Conservation (phyloP, 441 rosid genomes). For the Euphorbia neoarborescens region DNA sequence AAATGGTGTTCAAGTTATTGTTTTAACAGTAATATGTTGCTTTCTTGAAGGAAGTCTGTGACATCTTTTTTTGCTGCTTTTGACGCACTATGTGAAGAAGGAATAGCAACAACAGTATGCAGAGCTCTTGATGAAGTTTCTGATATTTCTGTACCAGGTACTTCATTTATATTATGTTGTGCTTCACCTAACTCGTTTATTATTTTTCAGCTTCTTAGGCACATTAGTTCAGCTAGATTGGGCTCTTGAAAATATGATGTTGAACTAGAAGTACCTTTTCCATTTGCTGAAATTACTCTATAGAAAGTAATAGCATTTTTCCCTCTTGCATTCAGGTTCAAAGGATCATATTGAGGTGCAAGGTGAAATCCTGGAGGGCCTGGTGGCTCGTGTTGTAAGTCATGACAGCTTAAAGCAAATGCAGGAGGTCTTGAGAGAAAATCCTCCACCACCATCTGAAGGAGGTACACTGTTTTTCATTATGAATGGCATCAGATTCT, state of each 20-base stretch:
- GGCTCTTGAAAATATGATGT: background rate
- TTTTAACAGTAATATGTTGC: slow-evolving; percentile 20
- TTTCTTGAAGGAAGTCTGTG: slow-evolving; percentile 72
- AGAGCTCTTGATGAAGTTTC: slow-evolving; percentile 85
- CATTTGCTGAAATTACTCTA: background rate
- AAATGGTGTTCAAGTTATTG: slow-evolving; percentile 8
- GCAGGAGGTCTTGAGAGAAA: slow-evolving; percentile 62
- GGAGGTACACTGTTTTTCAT: slow-evolving; percentile 44
- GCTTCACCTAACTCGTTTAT: background rate
- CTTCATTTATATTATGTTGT: slow-evolving; percentile 12
- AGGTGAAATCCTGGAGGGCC: slow-evolving; percentile 96
- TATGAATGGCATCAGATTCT: background rate
- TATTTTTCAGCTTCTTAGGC: background rate
- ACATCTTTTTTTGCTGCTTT: slow-evolving; percentile 68
- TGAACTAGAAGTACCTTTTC: background rate
- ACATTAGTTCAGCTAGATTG: slow-evolving; percentile 3
- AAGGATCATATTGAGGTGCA: slow-evolving; percentile 74
- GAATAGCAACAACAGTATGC: slow-evolving; percentile 79
- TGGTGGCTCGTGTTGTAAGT: slow-evolving; percentile 85
- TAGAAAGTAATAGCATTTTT: background rate
- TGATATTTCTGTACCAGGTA: slow-evolving; percentile 88
- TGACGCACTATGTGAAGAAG: slow-evolving; percentile 93
- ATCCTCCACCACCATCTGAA: slow-evolving; percentile 51
- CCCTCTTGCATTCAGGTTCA: slow-evolving; percentile 44
- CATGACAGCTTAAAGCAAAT: slow-evolving; percentile 67